Base-by-base conservation (phyloP, 2,329 filamentous ascomycete species). In the Mollisia scopiformis region DNA sequence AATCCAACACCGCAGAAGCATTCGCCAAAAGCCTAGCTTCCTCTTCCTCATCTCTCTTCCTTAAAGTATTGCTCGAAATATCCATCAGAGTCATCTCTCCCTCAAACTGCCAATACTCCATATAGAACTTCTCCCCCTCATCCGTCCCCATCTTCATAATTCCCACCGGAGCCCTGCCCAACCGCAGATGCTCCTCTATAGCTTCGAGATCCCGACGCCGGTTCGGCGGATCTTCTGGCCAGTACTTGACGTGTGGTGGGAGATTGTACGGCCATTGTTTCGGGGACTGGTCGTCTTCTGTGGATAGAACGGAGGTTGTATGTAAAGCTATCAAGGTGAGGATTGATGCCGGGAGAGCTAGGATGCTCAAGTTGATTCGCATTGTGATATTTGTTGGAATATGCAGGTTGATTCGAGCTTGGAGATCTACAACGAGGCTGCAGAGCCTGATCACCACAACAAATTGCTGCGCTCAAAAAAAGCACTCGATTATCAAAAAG, bases 81-180 rank as follows among this genome's bases (percentile, higher is more conserved):
- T 55, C 51, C 23, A 39, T 59, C 55, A 62, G 59, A n/a, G 39
- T 49, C n/a, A 61, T 31, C 4, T 68, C 63, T 25, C 62, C 63
- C 13, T 69, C 68, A 57, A 71, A 71, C 78, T 68, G 67, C 73
- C 73, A 88, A 73, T 92, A 89, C 47, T 90, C 83, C 58, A 88
- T 78, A 66, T 88, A 85, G 72, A 94, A 88, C 80, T 92, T 95
- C 72, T 91, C 88, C 62, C 84, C 84, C 53, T 86, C 83, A 71
- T 92, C 87, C 5, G 80, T 80, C 50, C 85, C 81, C 84, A 93
- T 91, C 72, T 93, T 93, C 71, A 84, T 85, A 57, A 93, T 80
- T 0, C 85, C 90, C 1, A 84, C 82, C 0, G 89, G 89, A 41
- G 68, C 74, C 28, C 57, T 58, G 28, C 67, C 70, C 76, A 74